Evolutionary conservation across 2,329 filamentous ascomycete genomes (phyloP).

Genomic region (Fusarium metavorans): DNA sequence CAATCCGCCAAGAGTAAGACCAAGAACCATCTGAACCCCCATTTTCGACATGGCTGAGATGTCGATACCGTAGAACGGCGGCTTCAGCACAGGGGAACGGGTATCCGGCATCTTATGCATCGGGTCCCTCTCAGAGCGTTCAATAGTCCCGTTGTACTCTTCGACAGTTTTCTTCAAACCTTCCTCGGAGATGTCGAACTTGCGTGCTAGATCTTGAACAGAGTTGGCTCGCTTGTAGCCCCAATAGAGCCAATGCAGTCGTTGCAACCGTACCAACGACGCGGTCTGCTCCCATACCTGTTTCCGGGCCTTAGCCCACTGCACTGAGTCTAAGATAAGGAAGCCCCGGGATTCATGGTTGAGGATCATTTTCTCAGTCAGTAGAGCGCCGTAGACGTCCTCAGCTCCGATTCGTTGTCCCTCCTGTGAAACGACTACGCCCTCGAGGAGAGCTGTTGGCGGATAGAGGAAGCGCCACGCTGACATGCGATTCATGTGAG

Average conservation of each 20-base stretch:
- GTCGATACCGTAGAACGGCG: not conserved
- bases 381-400: not conserved
- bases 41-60: not conserved
- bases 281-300: slow-evolving; percentile 69
- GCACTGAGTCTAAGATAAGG: not conserved
- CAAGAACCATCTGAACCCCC: not conserved
- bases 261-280: not conserved
- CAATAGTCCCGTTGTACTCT: not conserved
- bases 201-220: not conserved
- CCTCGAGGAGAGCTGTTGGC: not conserved
- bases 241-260: not conserved
- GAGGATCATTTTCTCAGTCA: not conserved
- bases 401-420: not conserved
- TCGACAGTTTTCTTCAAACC: not conserved
- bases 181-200: not conserved
- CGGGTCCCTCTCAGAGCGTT: not conserved
- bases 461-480: not conserved
- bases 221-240: not conserved
- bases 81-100: not conserved
- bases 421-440: not conserved
- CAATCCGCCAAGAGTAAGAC: not conserved
- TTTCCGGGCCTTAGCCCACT: slow-evolving; percentile 68
- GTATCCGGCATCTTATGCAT: not conserved
- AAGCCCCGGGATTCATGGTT: not conserved
- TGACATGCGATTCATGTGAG: not conserved